Evolutionary conservation across 306 rosid genomes (phyloP), one percentile per base, ranked within the genome.

Genomic region (Lablab purpureus): DNA sequence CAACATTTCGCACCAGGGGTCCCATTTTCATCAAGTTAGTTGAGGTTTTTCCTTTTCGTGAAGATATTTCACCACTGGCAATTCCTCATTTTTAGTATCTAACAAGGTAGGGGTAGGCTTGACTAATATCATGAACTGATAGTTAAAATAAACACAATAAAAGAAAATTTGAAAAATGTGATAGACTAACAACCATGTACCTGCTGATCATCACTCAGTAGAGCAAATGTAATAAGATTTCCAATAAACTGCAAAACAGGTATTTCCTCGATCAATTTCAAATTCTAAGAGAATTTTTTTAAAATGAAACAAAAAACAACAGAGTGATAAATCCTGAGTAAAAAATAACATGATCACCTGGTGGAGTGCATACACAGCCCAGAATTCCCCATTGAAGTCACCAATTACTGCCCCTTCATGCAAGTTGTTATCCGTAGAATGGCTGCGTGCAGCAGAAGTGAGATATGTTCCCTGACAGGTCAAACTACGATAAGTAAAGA

Each of bases 381-480:
- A 95, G 83, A 95, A 95, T 75, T 88, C 97, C 76, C 99, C 99
- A 67, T 95, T 95, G 83, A 95, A 92, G 76, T 90, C 87, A 10
- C 99, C 99, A 75, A 95, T 93, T 36, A 91, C 87, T 10, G 94
- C 87, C 84, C 93, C 98, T 88, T 93, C 97, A 69, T 86, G 96
- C 71, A 87, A 84, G 64, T 60, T 83, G 69, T 78, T 23, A 75
- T 85, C 93, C 80, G 58, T 83, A 76, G 97, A 92, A 85, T 95
- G 95, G 73, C 84, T 85, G 75, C 82, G 97, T 13, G 99, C 99
- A 10, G 92, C 71, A 25, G 97, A 91, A 66, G 99, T 93, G 50
- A 95, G 91, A 85, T 95, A 95, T 30, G 97, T 91, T 46, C 98
- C 99, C 99, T 95, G 88, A 84, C 51, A 74, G 71, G 60, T 67